Evolutionary conservation across 2,329 filamentous ascomycete species (phyloP).

Genomic region (Orbilia ellipsospora): DNA sequence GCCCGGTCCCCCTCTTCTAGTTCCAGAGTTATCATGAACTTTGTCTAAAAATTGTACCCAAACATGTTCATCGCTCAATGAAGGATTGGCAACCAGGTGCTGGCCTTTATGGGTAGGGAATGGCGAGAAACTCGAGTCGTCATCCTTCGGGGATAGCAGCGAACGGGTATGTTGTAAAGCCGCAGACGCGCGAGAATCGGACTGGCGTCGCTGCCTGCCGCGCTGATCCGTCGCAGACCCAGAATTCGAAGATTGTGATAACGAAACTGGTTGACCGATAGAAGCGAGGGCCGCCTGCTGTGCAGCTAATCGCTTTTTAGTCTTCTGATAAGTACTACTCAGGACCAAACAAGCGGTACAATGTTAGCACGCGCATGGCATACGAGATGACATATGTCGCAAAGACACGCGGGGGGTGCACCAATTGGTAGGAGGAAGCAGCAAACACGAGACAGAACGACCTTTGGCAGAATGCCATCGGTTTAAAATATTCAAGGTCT

Average conservation of each 20-base stretch:
- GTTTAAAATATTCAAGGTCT: constrained; percentile 31
- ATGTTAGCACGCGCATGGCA: background rate
- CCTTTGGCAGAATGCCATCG: constrained; percentile 6
- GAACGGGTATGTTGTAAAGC: constrained; percentile 44
- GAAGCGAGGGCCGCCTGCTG: constrained; percentile 42
- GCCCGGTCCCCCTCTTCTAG: constrained; percentile 8
- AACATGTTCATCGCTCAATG: constrained; percentile 51
- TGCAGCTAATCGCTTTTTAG: constrained; percentile 51
- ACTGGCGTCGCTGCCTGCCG: constrained; percentile 37
- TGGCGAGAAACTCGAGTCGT: constrained; percentile 31
- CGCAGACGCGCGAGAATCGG: constrained; percentile 39
- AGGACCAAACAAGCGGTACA: background rate
- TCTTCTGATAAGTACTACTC: constrained; percentile 52
- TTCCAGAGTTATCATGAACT: constrained; percentile 46
- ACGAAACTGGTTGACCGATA: constrained; percentile 21
- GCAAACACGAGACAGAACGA: no score
- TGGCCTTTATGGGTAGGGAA: constrained; percentile 47
- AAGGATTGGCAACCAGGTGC: constrained; percentile 38
- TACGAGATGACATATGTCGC: no score
- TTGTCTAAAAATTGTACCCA: constrained; percentile 54
- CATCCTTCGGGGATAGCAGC: constrained; percentile 44
- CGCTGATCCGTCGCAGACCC: constrained; percentile 20
- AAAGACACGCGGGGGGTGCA: no score
- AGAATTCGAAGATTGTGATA: background rate
- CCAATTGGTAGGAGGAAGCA: no score